phyloP scores from a whole-genome alignment of 1,139 yeast species.

The Scheffersomyces lignicola region DNA sequence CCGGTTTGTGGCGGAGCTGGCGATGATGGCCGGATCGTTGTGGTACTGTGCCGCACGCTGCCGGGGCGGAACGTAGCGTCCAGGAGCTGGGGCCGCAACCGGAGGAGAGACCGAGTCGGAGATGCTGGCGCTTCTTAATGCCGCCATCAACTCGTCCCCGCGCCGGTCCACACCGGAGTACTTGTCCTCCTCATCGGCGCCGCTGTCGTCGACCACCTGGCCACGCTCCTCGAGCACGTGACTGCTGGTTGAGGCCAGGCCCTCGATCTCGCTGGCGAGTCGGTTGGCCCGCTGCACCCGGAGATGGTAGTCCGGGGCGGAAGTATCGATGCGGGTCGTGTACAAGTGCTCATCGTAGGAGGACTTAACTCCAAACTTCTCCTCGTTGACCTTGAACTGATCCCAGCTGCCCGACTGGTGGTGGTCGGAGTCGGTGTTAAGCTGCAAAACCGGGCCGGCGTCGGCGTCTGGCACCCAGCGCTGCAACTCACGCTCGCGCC shows the following conservation, averaged over 20 bases:
- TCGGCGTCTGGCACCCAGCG: constrained; percentile 81
- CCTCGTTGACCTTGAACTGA: constrained; percentile 88
- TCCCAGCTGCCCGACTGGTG: constrained; percentile 61
- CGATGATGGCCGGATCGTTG: constrained; percentile 76
- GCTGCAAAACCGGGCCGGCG: constrained; percentile 26
- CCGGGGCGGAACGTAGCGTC: constrained; percentile 62
- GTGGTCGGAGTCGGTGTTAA: constrained; percentile 42
- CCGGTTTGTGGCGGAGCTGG: constrained; percentile 42
- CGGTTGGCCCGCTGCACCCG: constrained; percentile 70
- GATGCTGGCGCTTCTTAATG: constrained; percentile 42
- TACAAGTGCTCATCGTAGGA: constrained; percentile 87
- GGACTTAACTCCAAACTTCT: constrained; percentile 84
- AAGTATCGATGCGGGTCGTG: constrained; percentile 78
- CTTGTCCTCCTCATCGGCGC: constrained; percentile 92
- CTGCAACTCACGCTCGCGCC: constrained; percentile 71
- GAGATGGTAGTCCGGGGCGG: constrained; percentile 71
- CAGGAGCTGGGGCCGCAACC: constrained; percentile 16
- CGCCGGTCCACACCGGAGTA: constrained; percentile 83
- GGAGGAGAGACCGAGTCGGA: constrained; percentile 11
- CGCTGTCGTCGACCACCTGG: constrained; percentile 70
- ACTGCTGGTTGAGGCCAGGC: constrained; percentile 63
- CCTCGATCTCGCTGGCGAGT: constrained; percentile 81
- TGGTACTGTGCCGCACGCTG: constrained; percentile 65
- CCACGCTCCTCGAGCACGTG: constrained; percentile 96
- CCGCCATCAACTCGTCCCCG: constrained; percentile 67